phyloP scores from a whole-genome alignment of 768 basidiomycete genomes.

The Steccherinum ochraceum region DNA sequence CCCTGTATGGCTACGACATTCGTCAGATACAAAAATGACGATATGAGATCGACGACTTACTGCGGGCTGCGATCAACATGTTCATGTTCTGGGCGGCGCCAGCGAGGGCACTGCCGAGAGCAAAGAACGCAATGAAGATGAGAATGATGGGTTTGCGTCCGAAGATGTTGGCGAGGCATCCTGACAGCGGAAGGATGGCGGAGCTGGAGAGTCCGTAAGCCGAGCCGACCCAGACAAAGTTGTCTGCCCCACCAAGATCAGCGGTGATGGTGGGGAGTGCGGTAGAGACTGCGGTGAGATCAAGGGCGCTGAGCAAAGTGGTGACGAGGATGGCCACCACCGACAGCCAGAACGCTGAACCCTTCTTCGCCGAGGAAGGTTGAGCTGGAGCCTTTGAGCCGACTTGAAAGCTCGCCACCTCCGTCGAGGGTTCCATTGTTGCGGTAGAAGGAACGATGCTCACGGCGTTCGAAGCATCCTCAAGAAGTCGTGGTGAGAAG shows the following conservation, averaged over 20 bases:
- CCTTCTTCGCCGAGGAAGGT: slow-evolving; percentile 2
- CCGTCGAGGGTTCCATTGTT: background rate
- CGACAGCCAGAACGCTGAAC: slow-evolving; percentile 17
- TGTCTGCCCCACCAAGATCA: slow-evolving; percentile 13
- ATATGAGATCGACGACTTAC: slow-evolving; percentile 3
- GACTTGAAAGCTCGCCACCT: background rate
- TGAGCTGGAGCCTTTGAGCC: background rate
- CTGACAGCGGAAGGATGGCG: slow-evolving; percentile 28
- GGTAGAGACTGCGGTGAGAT: slow-evolving; percentile 16
- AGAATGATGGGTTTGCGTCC: slow-evolving; percentile 30
- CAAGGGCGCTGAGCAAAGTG: slow-evolving; percentile 19
- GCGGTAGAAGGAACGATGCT: background rate
- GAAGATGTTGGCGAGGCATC: slow-evolving; percentile 26
- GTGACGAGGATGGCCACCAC: slow-evolving; percentile 14
- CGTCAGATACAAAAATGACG: too few species aligned
- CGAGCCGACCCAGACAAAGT: slow-evolving; percentile 21
- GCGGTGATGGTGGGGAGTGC: slow-evolving; percentile 14
- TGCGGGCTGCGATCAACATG: slow-evolving; percentile 33
- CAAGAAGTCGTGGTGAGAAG: too few species aligned
- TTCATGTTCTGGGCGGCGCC: slow-evolving; percentile 34
- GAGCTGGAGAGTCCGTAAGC: slow-evolving; percentile 31
- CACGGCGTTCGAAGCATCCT: too few species aligned
- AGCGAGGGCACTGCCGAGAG: slow-evolving; percentile 31
- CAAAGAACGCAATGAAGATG: slow-evolving; percentile 24
- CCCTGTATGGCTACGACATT: slow-evolving; percentile 20